Percentiles rank a stretch among this genome's conserved stretches.
These are phyloP conservation scores for Aspergillus saccharolyticus DNA, from an alignment of 495 filamentous ascomycete genomes.

Conservation along the genomic window DNA sequence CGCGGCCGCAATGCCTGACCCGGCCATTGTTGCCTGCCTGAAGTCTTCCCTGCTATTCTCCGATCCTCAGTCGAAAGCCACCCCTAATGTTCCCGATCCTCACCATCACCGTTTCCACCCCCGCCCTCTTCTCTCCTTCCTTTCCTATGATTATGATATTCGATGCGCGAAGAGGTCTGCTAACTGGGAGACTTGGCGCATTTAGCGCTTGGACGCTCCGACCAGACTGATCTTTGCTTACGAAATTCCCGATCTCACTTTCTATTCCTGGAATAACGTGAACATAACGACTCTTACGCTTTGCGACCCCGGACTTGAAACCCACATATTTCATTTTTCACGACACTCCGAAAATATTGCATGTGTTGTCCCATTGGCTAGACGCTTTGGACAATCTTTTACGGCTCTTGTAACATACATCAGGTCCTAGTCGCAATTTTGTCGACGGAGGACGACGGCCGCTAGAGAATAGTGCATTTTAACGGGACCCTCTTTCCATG, in stretches of 20 bases:
- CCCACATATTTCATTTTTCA: neutral
- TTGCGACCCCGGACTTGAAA: neutral
- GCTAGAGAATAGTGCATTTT: slow-evolving; percentile 19
- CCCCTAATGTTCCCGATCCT: slow-evolving; percentile 1
- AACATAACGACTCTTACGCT: slow-evolving; percentile 7
- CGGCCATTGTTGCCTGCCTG: neutral
- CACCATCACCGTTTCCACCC: neutral
- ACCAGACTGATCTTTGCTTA: slow-evolving; percentile 14
- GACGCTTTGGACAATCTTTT: slow-evolving; percentile 7
- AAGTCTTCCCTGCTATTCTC: neutral
- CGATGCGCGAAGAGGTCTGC: slow-evolving; percentile 12
- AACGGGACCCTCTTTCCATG: slow-evolving; percentile 33
- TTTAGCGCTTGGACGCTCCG: slow-evolving; percentile 35
- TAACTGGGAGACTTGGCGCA: slow-evolving; percentile 17
- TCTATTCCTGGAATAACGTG: slow-evolving; percentile 9
- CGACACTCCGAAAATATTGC: slow-evolving; percentile 3
- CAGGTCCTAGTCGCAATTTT: slow-evolving; percentile 25
- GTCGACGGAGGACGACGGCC: slow-evolving; percentile 17
- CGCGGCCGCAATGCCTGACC: neutral
- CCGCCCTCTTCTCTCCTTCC: neutral
- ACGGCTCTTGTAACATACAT: slow-evolving; percentile 30
- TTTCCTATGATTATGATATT: slow-evolving; percentile 3
- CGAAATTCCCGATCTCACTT: slow-evolving; percentile 7
- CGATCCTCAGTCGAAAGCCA: neutral
- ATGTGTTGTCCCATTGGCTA: slow-evolving; percentile 8